Evolutionary conservation across 2,329 filamentous ascomycete genomes (phyloP), one percentile per base, ranked within the genome.

Genomic region (Microcera coccophila): DNA sequence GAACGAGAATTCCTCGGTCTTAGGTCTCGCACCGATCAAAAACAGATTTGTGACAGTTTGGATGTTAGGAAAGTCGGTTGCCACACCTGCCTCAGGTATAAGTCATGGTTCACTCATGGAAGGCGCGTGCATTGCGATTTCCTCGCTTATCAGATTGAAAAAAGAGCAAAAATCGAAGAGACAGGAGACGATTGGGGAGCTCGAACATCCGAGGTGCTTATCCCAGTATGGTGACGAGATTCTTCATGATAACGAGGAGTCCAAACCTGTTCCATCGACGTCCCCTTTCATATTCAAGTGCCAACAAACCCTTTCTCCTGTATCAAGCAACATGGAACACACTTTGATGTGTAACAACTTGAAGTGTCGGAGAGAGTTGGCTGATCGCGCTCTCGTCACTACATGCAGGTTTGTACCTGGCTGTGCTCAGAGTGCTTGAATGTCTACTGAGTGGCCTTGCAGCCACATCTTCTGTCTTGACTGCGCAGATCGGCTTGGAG

Each of bases 381-480:
- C 71, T 24, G 81, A 86, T 31, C 75, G 77, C 49, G 90, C 89
- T 10, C 75, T 95, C 1, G 88, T 95, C 24, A 95, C 90, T 4
- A 93, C 87, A 12, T 97, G 90, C 79, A 89, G 85, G 88, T 87
- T 38, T 20, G 55, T 39, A n/a, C n/a, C 15, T 17, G 4, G n/a
- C n/a, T n/a, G n/a, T n/a, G n/a, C n/a, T n/a, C n/a, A n/a, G n/a
- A n/a, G n/a, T n/a, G n/a, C n/a, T n/a, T n/a, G n/a, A n/a, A n/a
- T n/a, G n/a, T n/a, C n/a, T n/a, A n/a, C n/a, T n/a, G n/a, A n/a
- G n/a, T n/a, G n/a, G n/a, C 5, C 22, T 9, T 29, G 12, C 29
- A 90, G 90, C 49, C 91, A 96, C 65, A 84, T 94, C 32, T 94
- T 95, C 67, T 96, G 91, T 61, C 65, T 82, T 2, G 71, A 79